Base-by-base conservation (phyloP, 179 eudicot genomes). In the Pouteria campechiana region DNA sequence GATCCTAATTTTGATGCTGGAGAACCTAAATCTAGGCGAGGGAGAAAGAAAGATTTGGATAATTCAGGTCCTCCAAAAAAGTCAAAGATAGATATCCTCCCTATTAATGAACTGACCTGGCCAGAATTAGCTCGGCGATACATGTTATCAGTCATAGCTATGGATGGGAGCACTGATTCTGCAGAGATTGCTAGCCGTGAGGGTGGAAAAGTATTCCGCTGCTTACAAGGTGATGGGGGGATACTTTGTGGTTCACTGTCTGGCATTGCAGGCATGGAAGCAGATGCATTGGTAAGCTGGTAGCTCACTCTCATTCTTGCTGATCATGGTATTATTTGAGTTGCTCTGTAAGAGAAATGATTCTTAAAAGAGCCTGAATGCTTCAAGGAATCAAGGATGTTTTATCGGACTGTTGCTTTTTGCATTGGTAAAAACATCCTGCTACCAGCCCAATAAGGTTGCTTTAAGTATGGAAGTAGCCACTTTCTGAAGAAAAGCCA, bases 201-300 rank as follows among this genome's bases (percentile, higher is more conserved):
- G 57, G 69, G 83, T 54, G 67, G 82, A 39, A 82, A 69, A 63
- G 73, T 86, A 22, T 79, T 86, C 27, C 93, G 80, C 40, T 81
- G 95, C 56, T 70, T 90, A 57, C 77, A 76, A 60, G 98, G 98
- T 37, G 95, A 86, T 50, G 95, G 98, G 16, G 98, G 98, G 27
- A 63, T 66, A 31, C 84, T 90, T 45, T 81, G 98, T 64, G 90
- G 95, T 37, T 76, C 90, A 42, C 82, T 86, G 22, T 54, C 74
- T 20, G 95, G 95, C 46, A 66, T 86, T 39, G 95, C 87, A 35
- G 98, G 87, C 61, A 71, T 86, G 43, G 94, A 81, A 65, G 95
- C 87, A 40, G 95, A 90, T 73, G 98, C 98, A 29, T 46, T 73
- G 84, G 98, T 90, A 69, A 63, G 86, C 46, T 69, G 31, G 33